Base-by-base conservation (phyloP, 2,329 filamentous ascomycete species). In the Aspergillus sergii region DNA sequence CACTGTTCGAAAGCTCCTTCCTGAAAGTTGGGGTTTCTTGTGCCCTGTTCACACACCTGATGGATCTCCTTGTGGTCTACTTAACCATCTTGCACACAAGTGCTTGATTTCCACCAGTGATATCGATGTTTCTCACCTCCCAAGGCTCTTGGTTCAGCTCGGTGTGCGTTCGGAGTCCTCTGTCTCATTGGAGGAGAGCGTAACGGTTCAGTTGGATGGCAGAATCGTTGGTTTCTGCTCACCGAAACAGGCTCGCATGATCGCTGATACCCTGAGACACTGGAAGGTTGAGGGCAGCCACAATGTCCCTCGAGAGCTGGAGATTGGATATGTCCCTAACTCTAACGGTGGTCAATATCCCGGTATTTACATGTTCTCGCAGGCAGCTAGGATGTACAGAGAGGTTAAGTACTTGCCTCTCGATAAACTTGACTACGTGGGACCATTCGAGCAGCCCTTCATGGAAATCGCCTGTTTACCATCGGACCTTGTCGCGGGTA, bases 31-130 rank as follows among this genome's bases (percentile, higher is more conserved):
- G 95, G 95, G 95, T 9, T 99, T 97, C 81, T 83, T 99, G 69
- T 99, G 95, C 74, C 95, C 95, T 21, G 94, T 98, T 2, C 95
- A 99, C 78, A 99, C 95, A 5, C 95, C 95, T 66, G 95, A 99
- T 86, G 95, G 95, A 81, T 86, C 91, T 73, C 95, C 95, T 64
- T 99, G 95, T 78, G 95, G 95, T 75, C 84, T 99, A 67, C 83
- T 99, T 39, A 98, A 97, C 77, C 95, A 99, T 82, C 83, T 99
- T 75, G 89, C 95, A 0, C 95, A 98, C 81, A 97, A 96, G 79
- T 98, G 95, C 80, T 89, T 91, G 76, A 91, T 99, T 66, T 88
- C 93, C 72, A 98, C 94, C 0, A 83, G 88, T 50, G 81, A 86
- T 57, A 81, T 92, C 43, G 90, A 98, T 74, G 89, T 88, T 14